A percentile compares a stretch with the other conserved stretches of the same genome.
These are phyloP conservation scores for Plasmopara viticola DNA, from an alignment of 352 stramenopile species.

Conservation along the genomic window DNA sequence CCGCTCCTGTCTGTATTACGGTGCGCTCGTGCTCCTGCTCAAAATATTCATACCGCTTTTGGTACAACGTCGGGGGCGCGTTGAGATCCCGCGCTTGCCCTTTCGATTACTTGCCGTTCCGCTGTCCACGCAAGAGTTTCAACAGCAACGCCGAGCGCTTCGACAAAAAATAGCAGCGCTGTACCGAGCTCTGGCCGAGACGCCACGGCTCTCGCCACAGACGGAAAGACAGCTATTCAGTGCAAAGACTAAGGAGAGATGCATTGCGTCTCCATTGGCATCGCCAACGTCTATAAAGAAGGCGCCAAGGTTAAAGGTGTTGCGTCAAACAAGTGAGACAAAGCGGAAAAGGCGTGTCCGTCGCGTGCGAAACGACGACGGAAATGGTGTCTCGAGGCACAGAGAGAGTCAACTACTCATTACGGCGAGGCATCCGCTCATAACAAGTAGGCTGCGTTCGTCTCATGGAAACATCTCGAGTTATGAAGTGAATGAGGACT, in stretches of 20 bases:
- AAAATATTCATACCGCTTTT: constrained; percentile 48
- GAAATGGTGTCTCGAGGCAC: background rate
- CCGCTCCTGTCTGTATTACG: constrained; percentile 50
- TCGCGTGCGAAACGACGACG: background rate
- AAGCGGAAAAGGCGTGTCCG: constrained; percentile 10
- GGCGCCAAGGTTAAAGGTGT: constrained; percentile 2
- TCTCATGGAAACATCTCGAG: too few relatives aligned
- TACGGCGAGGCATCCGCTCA: constrained; percentile 14
- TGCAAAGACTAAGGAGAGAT: constrained; percentile 3
- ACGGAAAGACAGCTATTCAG: constrained; percentile 7
- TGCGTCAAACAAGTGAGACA: background rate
- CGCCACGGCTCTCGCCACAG: constrained; percentile 11
- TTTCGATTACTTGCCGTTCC: constrained; percentile 16
- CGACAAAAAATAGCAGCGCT: constrained; percentile 31
- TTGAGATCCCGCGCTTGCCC: constrained; percentile 32
- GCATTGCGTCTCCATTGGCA: constrained; percentile 4
- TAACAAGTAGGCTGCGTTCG: constrained; percentile 9
- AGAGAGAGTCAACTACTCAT: constrained; percentile 1
- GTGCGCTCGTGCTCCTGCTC: constrained; percentile 38
- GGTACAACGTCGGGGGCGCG: constrained; percentile 45
- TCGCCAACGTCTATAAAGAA: constrained; percentile 11
- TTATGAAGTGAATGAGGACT: too few relatives aligned
- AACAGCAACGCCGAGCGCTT: constrained; percentile 33
- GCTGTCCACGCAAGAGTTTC: constrained; percentile 35
- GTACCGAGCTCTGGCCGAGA: constrained; percentile 26